Evolutionary conservation across 2,329 filamentous ascomycete genomes (phyloP), one percentile per base, ranked within the genome.

Genomic region (Dothideomycetes sp.): DNA sequence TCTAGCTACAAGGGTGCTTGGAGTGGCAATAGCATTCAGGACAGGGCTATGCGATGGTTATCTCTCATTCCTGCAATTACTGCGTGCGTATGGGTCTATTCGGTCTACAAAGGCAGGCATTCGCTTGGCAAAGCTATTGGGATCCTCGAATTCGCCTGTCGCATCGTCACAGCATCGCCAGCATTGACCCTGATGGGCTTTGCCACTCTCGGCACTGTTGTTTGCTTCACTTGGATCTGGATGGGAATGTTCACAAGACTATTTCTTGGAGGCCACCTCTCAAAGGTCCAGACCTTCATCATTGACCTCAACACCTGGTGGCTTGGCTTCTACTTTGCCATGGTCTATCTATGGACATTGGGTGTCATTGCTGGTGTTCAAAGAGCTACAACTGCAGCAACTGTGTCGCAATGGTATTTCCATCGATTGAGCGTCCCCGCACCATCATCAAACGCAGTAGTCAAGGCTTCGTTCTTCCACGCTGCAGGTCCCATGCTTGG

Each of bases 381-480:
- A 59, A 80, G 91, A 43, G 81, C 85, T 16, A 91, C 88, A 12
- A 94, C 89, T 11, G 89, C 87, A 17, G 91, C 91, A 9, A 94
- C 89, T 1, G 89, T 96, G 17, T 94, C 86, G 31, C 91, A 98
- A 61, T 98, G 91, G 91, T 98, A 98, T 62, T 98, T 96, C 61
- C 89, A 96, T 61, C 85, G 91, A 46, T 83, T 93, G 51, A 78
- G 79, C 4, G 74, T 79, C 9, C 86, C 89, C 4, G 70, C 81
- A 7, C 79, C 87, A 2, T 79, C 84, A 1, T 88, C 86, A 1
- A 71, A 73, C 41, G 81, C 88, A 40, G 81, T 96, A 35, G 86
- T 96, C 18, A 70, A 76, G 45, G 89, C 88, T 5, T 89, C 88
- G 11, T 68, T 94, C 33, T 69, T 71, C 36, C 91, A 98, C 62